A percentile compares a stretch with the other conserved stretches of the same genome.
These are phyloP conservation scores for Nigrospora osmanthi DNA, from an alignment of 2,329 filamentous ascomycete genomes.

Conservation along the genomic window DNA sequence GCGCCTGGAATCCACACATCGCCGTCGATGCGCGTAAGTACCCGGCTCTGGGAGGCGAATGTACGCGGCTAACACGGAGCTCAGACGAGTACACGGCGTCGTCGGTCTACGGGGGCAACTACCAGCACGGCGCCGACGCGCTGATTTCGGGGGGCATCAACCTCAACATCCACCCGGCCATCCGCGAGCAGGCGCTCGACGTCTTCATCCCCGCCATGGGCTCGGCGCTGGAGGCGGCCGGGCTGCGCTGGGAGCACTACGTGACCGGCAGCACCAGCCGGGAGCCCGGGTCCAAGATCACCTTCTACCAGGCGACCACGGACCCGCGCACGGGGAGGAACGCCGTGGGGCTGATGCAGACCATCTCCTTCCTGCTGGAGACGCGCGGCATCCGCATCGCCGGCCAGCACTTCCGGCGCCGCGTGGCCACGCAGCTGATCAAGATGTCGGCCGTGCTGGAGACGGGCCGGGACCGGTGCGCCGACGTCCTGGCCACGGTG, in stretches of 20 bases:
- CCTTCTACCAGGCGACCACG: constrained; percentile 14
- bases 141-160: constrained; percentile 20
- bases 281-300: constrained; percentile 5
- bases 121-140: constrained; percentile 21
- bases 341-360: constrained; percentile 14
- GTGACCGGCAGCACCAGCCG: constrained; percentile 13
- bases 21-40: constrained; percentile 18
- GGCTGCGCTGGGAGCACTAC: constrained; percentile 24
- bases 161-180: constrained; percentile 18
- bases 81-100: constrained; percentile 20
- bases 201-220: constrained; percentile 19
- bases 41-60: too few relatives aligned
- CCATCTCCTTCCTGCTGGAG: constrained; percentile 15
- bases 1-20: constrained; percentile 19
- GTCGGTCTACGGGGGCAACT: constrained; percentile 13
- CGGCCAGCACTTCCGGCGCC: constrained; percentile 18
- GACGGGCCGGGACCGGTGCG: constrained; percentile 12
- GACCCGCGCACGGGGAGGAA: constrained; percentile 16
- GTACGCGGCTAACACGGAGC: background rate
- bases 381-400: constrained; percentile 16
- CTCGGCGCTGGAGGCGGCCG: constrained; percentile 12
- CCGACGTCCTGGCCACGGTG: constrained; percentile 13
- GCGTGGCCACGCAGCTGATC: constrained; percentile 15
- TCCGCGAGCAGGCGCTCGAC: constrained; percentile 16
- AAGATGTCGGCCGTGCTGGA: constrained; percentile 17